Conservation (phyloP, 208 protist genomes). For the Angomonas desouzai region DNA sequence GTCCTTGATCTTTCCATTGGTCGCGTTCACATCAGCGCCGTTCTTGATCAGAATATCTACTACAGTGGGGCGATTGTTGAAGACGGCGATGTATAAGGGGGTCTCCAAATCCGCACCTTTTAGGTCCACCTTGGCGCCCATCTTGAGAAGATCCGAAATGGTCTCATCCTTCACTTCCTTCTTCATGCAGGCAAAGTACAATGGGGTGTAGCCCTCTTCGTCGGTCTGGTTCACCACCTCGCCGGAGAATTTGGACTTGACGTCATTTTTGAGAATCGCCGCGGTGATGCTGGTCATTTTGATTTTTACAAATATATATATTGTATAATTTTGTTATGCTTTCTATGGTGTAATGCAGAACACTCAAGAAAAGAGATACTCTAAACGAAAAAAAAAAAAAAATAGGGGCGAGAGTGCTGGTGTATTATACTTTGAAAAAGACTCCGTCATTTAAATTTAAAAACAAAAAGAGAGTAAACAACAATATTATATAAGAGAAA, state of each 20-base stretch:
- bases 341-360: too few relatives aligned
- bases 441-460: background rate
- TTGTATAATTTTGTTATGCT: too few relatives aligned
- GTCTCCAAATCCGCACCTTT: slow-evolving; percentile 63
- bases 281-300: slow-evolving; percentile 18
- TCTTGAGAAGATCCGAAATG: slow-evolving; percentile 43
- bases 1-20: slow-evolving; percentile 53
- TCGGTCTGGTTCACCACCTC: slow-evolving; percentile 26
- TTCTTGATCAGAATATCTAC: slow-evolving; percentile 49
- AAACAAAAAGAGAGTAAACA: background rate
- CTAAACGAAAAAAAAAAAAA: slow-evolving; percentile 20
- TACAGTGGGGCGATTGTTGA: slow-evolving; percentile 63
- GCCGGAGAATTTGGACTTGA: slow-evolving; percentile 16
- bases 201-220: slow-evolving; percentile 64
- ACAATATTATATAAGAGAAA: slow-evolving; percentile 8
- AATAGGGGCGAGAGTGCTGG: slow-evolving; percentile 1
- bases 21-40: slow-evolving; percentile 55
- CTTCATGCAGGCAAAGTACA: slow-evolving; percentile 88
- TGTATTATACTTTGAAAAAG: slow-evolving; percentile 4
- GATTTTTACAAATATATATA: slow-evolving; percentile 4
- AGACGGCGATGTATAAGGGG: slow-evolving; percentile 79
- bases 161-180: slow-evolving; percentile 29
- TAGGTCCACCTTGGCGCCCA: slow-evolving; percentile 61
- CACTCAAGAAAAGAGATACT: too few relatives aligned
- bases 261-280: slow-evolving; percentile 31